Base-by-base conservation (phyloP, 306 rosid genomes). In the Vachellia pachyceras region DNA sequence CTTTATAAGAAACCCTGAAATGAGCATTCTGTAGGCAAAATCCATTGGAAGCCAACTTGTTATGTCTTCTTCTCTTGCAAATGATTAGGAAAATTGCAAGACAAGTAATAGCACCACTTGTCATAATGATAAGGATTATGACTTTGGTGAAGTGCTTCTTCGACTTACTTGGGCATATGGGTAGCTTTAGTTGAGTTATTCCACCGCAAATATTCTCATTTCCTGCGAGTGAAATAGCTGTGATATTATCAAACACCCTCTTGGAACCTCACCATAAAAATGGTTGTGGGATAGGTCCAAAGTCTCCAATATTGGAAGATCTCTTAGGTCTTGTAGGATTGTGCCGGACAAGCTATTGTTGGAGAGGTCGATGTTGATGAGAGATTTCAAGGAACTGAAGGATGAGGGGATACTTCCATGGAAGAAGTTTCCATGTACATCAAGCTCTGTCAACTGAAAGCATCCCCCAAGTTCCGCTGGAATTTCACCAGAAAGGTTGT, bases 401-500 rank as follows among this genome's bases (percentile, higher is more conserved):
- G 68, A 77, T 0, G 42, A 37, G 5, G 82, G 82, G 25, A 82
- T 82, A 37, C 42, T 82, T 71, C 85, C 85, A 4, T 3, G 6
- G 18, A 82, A 61, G 57, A 61, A 49, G 81, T 79, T 84, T 20
- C 15, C 6, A 6, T 7, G 3, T 10, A 84, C 3, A 0, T 0
- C 0, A 2, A 84, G 78, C 22, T 14, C 36, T 29, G 42, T 35
- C 23, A 84, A 41, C 7, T 20, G 1, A 1, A 25, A 13, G 52
- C 84, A 84, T 69, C 35, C 50, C 5, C 55, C 54, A 41, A 84
- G 70, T 20, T 69, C 73, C 33, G 2, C 11, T 40, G 85, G 82
- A 17, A 82, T 77, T 49, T 60, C 69, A 46, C 82, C 85, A 70
- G 6, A 46, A 39, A 82, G 61, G 11, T 76, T 70, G 78, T 82